Base-by-base conservation (phyloP, 2,329 filamentous ascomycete genomes). In the Diaporthe vexans region DNA sequence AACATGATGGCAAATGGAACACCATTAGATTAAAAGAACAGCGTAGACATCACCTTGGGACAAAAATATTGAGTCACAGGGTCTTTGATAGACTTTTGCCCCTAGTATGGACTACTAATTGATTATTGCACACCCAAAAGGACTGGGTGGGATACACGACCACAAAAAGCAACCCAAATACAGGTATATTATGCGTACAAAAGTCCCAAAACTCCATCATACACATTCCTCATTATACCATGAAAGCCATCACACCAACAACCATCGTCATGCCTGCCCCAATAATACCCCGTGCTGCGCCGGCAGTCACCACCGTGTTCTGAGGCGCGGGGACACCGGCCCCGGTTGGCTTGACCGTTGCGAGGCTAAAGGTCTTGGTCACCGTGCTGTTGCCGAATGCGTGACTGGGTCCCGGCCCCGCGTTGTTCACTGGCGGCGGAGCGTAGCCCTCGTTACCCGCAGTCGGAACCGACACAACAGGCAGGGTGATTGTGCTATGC, bases 401-500 rank as follows among this genome's bases (percentile, higher is more conserved):
- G 21, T 71, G 69, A 29, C 65, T 71, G 7, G 76, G 73, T 26
- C 73, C 75, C 0, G 74, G 54, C 1, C 75, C 73, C 15, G 61
- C 59, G 17, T 74, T 74, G 72, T 63, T 71, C 10, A 76, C 71
- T 29, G 76, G 69, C 40, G n/a, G 43, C 46, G 52, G 52, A 11
- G 26, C 13, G 17, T 40, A 69, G 37, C 59, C 65, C 3, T n/a
- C 68, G 33, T 51, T 52, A 10, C 35, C 68, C 17, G 67, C 35
- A n/a, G 70, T 75, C 29, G 54, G 70, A 4, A 56, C 72, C 10
- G 76, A 48, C 17, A 75, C 57, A 4, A 72, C 74, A 26, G 61
- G 73, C 56, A 72, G 74, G 51, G 73, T 71, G n/a, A 77, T 57
- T 51, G 78, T 77, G 35, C 72, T 73, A 46, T 57, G 48, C 35